phyloP scores from a whole-genome alignment of 2,329 filamentous ascomycete genomes.

The Sporothrix phasma region DNA sequence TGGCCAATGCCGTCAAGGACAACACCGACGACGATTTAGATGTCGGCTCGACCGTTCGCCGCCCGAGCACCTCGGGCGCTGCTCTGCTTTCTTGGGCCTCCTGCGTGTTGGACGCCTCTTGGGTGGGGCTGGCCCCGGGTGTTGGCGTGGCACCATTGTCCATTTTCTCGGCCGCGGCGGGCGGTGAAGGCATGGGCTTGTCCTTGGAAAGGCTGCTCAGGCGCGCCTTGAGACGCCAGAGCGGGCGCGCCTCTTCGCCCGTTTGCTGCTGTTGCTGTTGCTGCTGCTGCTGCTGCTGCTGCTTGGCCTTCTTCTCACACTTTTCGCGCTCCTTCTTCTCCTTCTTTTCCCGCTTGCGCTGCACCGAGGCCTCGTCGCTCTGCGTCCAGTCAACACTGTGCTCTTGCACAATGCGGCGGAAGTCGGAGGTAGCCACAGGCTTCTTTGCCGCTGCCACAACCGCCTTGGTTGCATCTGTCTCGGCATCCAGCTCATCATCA shows the following conservation, averaged over 20 bases:
- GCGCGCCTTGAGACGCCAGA: slow-evolving; percentile 38
- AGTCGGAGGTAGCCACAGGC: neutral
- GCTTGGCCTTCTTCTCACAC: neutral
- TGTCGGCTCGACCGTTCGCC: slow-evolving; percentile 15
- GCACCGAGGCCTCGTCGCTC: slow-evolving; percentile 35
- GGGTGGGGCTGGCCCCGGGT: neutral
- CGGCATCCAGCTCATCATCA: neutral
- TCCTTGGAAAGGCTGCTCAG: slow-evolving; percentile 28
- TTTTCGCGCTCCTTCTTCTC: neutral
- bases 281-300: slow-evolving; percentile 7
- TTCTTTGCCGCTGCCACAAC: neutral
- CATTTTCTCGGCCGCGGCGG: neutral
- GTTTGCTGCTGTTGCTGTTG: slow-evolving; percentile 5
- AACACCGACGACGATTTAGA: slow-evolving; percentile 19
- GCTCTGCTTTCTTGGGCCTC: slow-evolving; percentile 20
- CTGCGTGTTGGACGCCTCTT: neutral
- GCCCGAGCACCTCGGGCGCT: neutral
- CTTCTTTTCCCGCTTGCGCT: neutral
- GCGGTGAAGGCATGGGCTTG: neutral
- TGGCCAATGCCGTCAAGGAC: slow-evolving; percentile 13
- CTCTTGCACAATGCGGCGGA: slow-evolving; percentile 23
- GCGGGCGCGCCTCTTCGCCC: slow-evolving; percentile 31
- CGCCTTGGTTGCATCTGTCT: too few relatives aligned
- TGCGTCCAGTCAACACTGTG: slow-evolving; percentile 50
- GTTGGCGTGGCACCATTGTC: neutral